These are phyloP conservation scores for Gracilaria vermiculophylla DNA, from an alignment of 23 red algal species.

Conservation along the genomic window DNA sequence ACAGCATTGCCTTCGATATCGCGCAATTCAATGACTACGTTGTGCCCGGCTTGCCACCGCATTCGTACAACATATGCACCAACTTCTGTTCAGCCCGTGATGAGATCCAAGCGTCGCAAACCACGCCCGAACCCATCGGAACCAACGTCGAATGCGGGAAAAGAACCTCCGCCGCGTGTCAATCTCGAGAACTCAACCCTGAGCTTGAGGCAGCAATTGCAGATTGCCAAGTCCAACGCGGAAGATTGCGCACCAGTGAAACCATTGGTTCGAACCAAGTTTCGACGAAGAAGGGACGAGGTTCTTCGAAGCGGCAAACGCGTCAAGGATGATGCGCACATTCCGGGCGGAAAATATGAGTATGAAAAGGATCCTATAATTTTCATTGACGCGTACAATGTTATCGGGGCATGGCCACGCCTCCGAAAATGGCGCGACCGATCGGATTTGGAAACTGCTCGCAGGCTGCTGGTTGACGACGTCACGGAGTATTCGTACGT, in stretches of 20 bases:
- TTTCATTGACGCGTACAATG: constrained; percentile 83
- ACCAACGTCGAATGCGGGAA: not conserved
- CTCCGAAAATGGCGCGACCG: constrained; percentile 61
- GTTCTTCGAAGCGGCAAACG: constrained; percentile 11
- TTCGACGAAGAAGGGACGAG: constrained; percentile 36
- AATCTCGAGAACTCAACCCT: constrained; percentile 22
- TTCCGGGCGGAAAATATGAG: constrained; percentile 49
- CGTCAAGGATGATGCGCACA: not conserved
- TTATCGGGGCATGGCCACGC: constrained; percentile 66
- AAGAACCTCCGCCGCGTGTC: not conserved
- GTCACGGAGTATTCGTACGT: constrained; percentile 52
- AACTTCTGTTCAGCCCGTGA: not conserved
- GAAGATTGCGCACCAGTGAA: not conserved
- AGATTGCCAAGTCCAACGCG: not conserved
- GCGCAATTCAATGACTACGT: not conserved
- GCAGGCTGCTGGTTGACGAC: constrained; percentile 45
- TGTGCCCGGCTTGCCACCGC: not conserved
- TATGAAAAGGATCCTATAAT: constrained; percentile 27
- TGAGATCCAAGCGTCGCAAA: constrained; percentile 17
- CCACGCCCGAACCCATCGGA: not conserved
- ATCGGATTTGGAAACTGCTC: constrained; percentile 51
- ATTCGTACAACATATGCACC: not conserved
- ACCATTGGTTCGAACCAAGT: constrained; percentile 30
- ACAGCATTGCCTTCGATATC: not conserved
- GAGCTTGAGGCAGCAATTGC: constrained; percentile 14